phyloP scores from a whole-genome alignment of 805 yeast species.

The Candida boidinii region DNA sequence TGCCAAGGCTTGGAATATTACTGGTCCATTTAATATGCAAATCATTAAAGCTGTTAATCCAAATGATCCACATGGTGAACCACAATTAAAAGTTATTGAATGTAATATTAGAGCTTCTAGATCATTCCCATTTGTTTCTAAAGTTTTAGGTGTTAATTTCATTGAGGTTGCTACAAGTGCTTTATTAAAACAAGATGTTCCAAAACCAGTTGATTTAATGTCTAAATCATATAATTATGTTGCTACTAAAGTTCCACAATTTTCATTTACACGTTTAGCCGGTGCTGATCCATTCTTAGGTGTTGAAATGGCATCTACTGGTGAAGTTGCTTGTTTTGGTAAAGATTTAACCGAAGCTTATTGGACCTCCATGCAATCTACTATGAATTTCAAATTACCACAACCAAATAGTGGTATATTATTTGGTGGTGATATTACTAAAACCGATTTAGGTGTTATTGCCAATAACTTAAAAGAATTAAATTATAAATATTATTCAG shows the following conservation, averaged over 20 bases:
- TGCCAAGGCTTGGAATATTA: slow-evolving; percentile 88
- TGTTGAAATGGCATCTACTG: slow-evolving; percentile 99
- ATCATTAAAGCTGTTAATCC: slow-evolving; percentile 70
- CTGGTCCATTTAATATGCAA: slow-evolving; percentile 99
- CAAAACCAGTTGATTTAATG: slow-evolving; percentile 82
- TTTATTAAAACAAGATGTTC: slow-evolving; percentile 63
- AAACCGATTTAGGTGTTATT: slow-evolving; percentile 63
- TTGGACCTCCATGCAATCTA: slow-evolving; percentile 95
- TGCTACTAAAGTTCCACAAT: slow-evolving; percentile 97
- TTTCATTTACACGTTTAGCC: slow-evolving; percentile 95
- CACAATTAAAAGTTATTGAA: slow-evolving; percentile 86
- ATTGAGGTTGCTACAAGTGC: slow-evolving; percentile 93
- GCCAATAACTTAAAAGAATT: slow-evolving; percentile 60
- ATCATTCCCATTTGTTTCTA: slow-evolving; percentile 98
- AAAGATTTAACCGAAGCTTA: slow-evolving; percentile 78
- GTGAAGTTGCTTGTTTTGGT: slow-evolving; percentile 98
- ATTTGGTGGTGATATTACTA: slow-evolving; percentile 87
- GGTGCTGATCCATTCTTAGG: slow-evolving; percentile 99
- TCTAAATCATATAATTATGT: slow-evolving; percentile 65
- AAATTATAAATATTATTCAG: slow-evolving; percentile 77
- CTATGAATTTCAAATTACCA: slow-evolving; percentile 95
- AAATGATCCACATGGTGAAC: slow-evolving; percentile 45
- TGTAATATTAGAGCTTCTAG: slow-evolving; percentile 98
- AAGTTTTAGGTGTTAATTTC: slow-evolving; percentile 90
- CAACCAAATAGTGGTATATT: slow-evolving; percentile 82